phyloP scores from a whole-genome alignment of 192 early-diverging fungal species.

The Coemansia sp. region DNA sequence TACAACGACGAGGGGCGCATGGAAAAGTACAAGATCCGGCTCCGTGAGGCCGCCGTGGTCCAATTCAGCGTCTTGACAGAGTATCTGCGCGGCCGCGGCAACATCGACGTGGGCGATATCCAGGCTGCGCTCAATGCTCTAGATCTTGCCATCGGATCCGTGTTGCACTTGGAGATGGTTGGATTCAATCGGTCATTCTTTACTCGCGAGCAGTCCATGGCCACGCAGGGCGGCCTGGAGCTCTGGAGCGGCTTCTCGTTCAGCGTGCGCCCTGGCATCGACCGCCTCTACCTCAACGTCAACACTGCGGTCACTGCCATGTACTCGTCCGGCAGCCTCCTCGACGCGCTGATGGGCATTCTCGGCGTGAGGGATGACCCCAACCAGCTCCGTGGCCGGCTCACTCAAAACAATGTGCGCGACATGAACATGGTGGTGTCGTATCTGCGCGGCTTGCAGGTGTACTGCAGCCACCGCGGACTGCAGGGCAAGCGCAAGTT shows the following conservation, averaged over 20 bases:
- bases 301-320: no score
- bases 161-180: conserved; percentile 74
- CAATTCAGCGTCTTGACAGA: conserved; percentile 46
- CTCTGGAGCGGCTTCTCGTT: no score
- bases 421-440: conserved; percentile 18
- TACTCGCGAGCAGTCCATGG: no score
- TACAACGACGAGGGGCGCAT: conserved; percentile 38
- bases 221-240: no score
- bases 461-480: conserved; percentile 61
- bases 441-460: conserved; percentile 57
- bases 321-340: conserved; percentile 66
- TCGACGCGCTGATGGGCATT: conserved; percentile 72
- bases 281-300: no score
- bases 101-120: conserved; percentile 18
- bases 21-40: conserved; percentile 59
- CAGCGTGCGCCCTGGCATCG: no score
- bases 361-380: conserved; percentile 58
- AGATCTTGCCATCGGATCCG: conserved; percentile 85
- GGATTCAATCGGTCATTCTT: no score
- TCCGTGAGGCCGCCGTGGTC: conserved; percentile 62
- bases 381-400: conserved; percentile 36
- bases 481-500: conserved; percentile 70
- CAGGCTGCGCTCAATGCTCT: conserved; percentile 65
- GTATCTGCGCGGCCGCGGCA: conserved; percentile 17
- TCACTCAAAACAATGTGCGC: conserved; percentile 6